Evolutionary conservation across 768 basidiomycete species (phyloP), one percentile per base, ranked within the genome.

Genomic region (Cytidiella melzeri): DNA sequence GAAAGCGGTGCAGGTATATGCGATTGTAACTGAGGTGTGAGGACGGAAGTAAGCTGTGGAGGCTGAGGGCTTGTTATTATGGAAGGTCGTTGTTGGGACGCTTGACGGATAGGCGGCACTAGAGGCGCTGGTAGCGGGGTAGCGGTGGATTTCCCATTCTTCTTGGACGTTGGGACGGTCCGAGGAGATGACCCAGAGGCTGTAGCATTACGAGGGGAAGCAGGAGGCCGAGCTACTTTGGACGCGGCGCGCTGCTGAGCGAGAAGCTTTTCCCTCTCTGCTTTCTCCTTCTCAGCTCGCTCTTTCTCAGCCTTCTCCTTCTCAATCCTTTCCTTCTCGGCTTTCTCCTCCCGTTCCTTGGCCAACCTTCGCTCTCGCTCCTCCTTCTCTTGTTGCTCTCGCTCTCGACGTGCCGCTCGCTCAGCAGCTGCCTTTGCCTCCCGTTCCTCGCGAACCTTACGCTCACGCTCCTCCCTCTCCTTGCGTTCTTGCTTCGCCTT

Each of bases 291-390:
- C 55, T 62, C 63, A 11, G 49, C 57, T 45, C 51, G 57, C 50
- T 59, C 55, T 23, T 52, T 48, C 41, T 64, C 63, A 0, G 59
- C 61, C 47, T 62, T 60, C 54, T 64, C 64, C 50, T 57, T 61
- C 55, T 62, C 64, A n/a, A 47, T 55, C 53, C 48, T 57, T 52
- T 64, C 63, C 20, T 52, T 55, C 42, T 63, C 64, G 13, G 55
- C 56, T 44, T 52, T 58, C 51, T 67, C 66, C 50, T 64, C 64
- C 21, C 80, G 79, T 64, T 84, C 84, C 56, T 77, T 83, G 46
- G 76, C 74, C 50, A 78, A 67, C 44, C 79, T 83, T 64, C 79
- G 77, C 57, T 81, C 79, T 50, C 85, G 83, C 54, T 86, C 87
- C 58, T 77, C 79, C 63, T 75, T 79, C 53, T 79, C 80, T 56